These are phyloP conservation scores for Cenchrus fungigraminus DNA, from an alignment of 176 grass and related monocot species.

Conservation along the genomic window DNA sequence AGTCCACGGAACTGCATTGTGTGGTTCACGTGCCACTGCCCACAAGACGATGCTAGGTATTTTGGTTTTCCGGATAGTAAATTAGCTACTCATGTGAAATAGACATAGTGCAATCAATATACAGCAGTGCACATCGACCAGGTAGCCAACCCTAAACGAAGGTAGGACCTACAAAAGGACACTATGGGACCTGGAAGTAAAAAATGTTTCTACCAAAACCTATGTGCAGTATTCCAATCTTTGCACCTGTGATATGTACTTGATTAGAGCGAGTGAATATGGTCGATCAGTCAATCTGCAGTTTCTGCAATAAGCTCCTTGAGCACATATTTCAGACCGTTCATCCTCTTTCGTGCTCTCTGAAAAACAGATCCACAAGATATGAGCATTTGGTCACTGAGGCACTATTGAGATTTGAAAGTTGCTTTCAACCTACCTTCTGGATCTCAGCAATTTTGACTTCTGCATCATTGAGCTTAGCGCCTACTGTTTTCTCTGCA, in stretches of 20 bases:
- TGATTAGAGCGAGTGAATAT: not conserved
- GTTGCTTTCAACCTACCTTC: conserved; percentile 46
- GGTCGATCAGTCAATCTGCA: conserved; percentile 45
- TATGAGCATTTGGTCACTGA: conserved; percentile 5
- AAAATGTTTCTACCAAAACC: conserved; percentile 6
- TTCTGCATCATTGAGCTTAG: conserved; percentile 76
- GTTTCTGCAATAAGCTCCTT: conserved; percentile 65
- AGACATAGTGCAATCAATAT: not conserved
- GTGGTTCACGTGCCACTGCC: not conserved
- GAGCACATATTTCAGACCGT: conserved; percentile 59
- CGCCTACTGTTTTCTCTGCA: conserved; percentile 63
- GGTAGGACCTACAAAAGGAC: not conserved
- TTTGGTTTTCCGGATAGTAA: conserved; percentile 6
- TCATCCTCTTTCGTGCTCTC: conserved; percentile 76
- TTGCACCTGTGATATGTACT: conserved; percentile 20
- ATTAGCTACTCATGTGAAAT: not conserved
- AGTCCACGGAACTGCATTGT: not conserved
- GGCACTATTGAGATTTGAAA: not conserved
- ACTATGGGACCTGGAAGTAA: not conserved
- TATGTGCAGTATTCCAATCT: conserved; percentile 17
- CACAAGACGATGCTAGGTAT: not conserved
- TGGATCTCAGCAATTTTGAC: conserved; percentile 66
- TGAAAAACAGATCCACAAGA: conserved; percentile 35
- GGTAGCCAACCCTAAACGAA: not conserved
- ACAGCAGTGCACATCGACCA: not conserved